Evolutionary conservation across 768 basidiomycete species (phyloP).

Genomic region (Tylopilus vinaceipallidus): DNA sequence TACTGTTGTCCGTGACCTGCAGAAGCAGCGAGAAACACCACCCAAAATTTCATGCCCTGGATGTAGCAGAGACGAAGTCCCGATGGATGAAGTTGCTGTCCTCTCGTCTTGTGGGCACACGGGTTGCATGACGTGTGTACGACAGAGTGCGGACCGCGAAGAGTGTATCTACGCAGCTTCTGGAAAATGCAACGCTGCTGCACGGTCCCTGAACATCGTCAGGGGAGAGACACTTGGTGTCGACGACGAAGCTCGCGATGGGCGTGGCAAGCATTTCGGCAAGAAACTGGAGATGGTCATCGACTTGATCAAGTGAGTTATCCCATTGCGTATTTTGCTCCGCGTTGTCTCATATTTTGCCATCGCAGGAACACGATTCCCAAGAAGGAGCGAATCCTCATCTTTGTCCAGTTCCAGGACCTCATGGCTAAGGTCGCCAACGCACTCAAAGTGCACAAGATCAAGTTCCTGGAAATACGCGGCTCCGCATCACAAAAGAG

Average conservation of each 20-base stretch:
- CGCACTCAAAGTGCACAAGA: slow-evolving; percentile 67
- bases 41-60: slow-evolving; percentile 59
- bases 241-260: slow-evolving; percentile 74
- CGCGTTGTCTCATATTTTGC: neutral
- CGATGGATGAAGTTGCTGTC: slow-evolving; percentile 71
- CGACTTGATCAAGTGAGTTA: slow-evolving; percentile 65
- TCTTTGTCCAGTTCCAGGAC: slow-evolving; percentile 97
- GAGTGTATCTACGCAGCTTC: slow-evolving; percentile 75
- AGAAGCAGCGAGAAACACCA: slow-evolving; percentile 65
- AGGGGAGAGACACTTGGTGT: slow-evolving; percentile 74
- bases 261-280: slow-evolving; percentile 74
- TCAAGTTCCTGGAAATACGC: slow-evolving; percentile 78
- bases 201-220: slow-evolving; percentile 80
- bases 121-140: slow-evolving; percentile 77
- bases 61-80: slow-evolving; percentile 55
- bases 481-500: slow-evolving; percentile 76
- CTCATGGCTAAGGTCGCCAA: slow-evolving; percentile 89
- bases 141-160: slow-evolving; percentile 67
- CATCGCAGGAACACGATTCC: slow-evolving; percentile 60
- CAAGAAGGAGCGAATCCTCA: slow-evolving; percentile 76
- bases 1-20: slow-evolving; percentile 84
- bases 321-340: neutral
- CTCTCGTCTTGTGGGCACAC: slow-evolving; percentile 92
- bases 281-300: slow-evolving; percentile 80
- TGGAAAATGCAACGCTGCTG: slow-evolving; percentile 75